Evolutionary conservation across 2,329 filamentous ascomycete species (phyloP).

Genomic region (Colletotrichum incanum): DNA sequence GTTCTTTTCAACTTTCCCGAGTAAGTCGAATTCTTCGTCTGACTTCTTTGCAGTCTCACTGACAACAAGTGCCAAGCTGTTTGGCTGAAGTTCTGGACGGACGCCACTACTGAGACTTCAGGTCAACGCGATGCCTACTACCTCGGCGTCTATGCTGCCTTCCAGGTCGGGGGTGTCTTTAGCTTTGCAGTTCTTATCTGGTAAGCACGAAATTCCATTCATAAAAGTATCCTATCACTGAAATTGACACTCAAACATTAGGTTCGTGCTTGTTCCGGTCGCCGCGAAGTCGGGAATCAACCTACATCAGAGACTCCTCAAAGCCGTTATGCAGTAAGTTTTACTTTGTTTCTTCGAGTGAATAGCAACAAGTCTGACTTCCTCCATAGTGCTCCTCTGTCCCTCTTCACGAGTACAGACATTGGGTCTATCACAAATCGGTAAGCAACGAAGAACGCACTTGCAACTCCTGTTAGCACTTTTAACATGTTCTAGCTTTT

Average conservation of each 20-base stretch:
- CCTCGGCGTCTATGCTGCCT: constrained; percentile 45
- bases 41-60: neutral
- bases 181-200: constrained; percentile 41
- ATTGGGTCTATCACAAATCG: constrained; percentile 47
- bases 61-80: constrained; percentile 41
- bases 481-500: constrained; percentile 30
- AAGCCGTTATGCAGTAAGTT: constrained; percentile 37
- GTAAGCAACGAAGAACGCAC: constrained; percentile 41
- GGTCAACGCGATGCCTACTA: constrained; percentile 44
- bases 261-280: constrained; percentile 37
- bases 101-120: constrained; percentile 37
- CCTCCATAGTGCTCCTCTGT: constrained; percentile 38
- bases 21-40: constrained; percentile 2
- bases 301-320: constrained; percentile 37
- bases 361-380: neutral
- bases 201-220: neutral
- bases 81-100: constrained; percentile 52
- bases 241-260: neutral
- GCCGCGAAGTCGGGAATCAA: constrained; percentile 38
- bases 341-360: no score
- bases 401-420: constrained; percentile 44
- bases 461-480: neutral
- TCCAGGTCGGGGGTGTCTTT: constrained; percentile 29
- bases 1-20: constrained; percentile 46
- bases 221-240: neutral